Evolutionary conservation across 2,329 filamentous ascomycete species (phyloP), one percentile per base, ranked within the genome.

Genomic region (Mycosphaerelloides madeirae): DNA sequence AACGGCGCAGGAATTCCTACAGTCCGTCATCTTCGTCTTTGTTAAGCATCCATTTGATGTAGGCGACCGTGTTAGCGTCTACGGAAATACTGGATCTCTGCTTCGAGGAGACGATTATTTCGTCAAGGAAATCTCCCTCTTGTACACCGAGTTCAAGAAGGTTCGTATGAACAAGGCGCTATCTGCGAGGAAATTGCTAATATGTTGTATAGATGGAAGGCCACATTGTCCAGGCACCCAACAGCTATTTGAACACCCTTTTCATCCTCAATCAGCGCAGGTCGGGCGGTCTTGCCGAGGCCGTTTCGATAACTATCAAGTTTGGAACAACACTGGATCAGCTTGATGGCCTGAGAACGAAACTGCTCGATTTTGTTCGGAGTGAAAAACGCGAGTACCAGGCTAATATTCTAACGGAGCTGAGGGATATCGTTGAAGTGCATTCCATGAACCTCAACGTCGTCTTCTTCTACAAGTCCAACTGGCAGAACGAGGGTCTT

Each of bases 21-120:
- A 95, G 68, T 95, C 89, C 8, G 81, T 91, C 61, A 86, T 96
- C 56, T 96, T 96, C 62, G 90, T 96, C 55, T 95, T 96, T 58
- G 84, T 96, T 68, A 96, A 96, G 72, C 91, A 97, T 64, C 91
- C 91, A 0, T 97, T 96, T 58, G 91, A 97, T 65, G 90, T 96
- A 3, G 91, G 91, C 42, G 91, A 97, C 64, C 83, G 91, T 58
- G 87, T 97, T 6, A 87, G 85, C 1, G 80, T 97, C 15, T 96
- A 96, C 60, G 90, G 90, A 42, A 94, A 89, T 58, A 88, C 88
- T 0, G 91, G 91, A 49, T 77, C 82, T n/a, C 65, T 76, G 13
- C 76, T 88, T 61, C 79, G 77, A 29, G 90, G 90, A 35, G 91
- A 96, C 57, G 91, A 96, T 59, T 97, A 95, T 68, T 96, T 95